Evolutionary conservation across 352 stramenopile genomes (phyloP), one percentile per base, ranked within the genome.

Genomic region (Thalassiosira livingstoniorum): DNA sequence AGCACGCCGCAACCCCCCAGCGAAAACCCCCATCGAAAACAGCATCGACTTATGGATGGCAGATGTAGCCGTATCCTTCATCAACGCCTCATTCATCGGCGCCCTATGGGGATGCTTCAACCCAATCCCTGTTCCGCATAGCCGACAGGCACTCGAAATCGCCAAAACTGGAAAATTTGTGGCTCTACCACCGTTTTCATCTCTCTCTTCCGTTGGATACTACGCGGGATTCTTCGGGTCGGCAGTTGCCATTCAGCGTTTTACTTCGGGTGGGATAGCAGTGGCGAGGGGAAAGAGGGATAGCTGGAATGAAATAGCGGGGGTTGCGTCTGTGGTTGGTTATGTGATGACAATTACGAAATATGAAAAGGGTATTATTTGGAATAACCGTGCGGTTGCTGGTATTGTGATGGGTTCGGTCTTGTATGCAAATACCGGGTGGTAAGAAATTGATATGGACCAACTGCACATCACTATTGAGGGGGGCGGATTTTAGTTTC

Each of bases 241-340:
- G 25, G 53, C 92, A 11, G 63, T 87, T 37, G 72, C 66, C 35
- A 53, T 87, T 1, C 83, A 91, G 78, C 67, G 88, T 55, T 84
- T 86, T 34, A 57, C 64, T 32, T 85, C 75, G 21, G 88, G 87
- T 35, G 83, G 75, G 47, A 51, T 86, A 15, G 83, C 90, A 78
- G 76, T 87, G 4, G 37, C 80, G 25, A 62, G 86, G 45, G 11
- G 39, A 2, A 62, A 67, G 25, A 82, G 64, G 55, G 53, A 88
- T 34, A 82, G 90, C 71, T 86, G 73, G 47, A 92, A 92, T 80
- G 83, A 93, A 61, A 45, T 89, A 21, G 73, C 89, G 62, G 86
- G 88, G 11, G 85, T 88, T 60, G 75, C 35, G 5, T 51, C 86
- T 11, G 74, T 83, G 0, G 87, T 78, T 72, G 74, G 70, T 4